These are phyloP conservation scores for Ambrosia artemisiifolia DNA, from an alignment of 129 eudicot species.

Conservation along the genomic window DNA sequence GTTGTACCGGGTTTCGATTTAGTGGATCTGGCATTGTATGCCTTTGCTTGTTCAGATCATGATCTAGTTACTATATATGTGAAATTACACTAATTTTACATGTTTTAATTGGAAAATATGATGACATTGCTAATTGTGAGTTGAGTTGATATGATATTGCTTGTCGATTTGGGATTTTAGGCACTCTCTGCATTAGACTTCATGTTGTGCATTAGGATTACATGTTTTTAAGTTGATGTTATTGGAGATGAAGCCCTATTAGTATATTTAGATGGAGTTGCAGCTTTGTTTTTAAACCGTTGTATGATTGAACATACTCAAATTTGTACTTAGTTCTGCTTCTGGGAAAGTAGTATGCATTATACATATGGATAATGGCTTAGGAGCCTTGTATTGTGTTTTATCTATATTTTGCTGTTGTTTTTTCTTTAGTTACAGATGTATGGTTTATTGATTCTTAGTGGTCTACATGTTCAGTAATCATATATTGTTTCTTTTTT, in stretches of 20 bases:
- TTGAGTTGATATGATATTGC: background rate
- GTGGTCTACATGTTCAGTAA: background rate
- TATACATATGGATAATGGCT: background rate
- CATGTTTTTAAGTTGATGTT: background rate
- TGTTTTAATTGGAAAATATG: background rate
- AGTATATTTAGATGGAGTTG: background rate
- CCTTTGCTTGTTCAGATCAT: background rate
- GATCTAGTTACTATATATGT: background rate
- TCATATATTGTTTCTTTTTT: background rate
- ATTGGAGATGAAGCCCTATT: background rate
- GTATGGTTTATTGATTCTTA: background rate
- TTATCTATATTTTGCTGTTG: background rate
- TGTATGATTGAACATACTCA: constrained; percentile 3
- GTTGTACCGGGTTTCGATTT: background rate
- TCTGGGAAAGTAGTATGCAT: background rate
- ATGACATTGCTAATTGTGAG: background rate
- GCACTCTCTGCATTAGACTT: background rate
- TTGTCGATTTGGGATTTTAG: background rate
- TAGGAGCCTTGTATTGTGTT: background rate
- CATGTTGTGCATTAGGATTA: background rate
- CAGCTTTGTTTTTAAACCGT: background rate
- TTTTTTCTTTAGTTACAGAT: background rate
- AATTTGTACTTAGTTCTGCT: background rate
- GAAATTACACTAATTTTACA: background rate
- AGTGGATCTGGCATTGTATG: constrained; percentile 24